Conservation (phyloP, 441 rosid species). For the Gossypium gossypioides region DNA sequence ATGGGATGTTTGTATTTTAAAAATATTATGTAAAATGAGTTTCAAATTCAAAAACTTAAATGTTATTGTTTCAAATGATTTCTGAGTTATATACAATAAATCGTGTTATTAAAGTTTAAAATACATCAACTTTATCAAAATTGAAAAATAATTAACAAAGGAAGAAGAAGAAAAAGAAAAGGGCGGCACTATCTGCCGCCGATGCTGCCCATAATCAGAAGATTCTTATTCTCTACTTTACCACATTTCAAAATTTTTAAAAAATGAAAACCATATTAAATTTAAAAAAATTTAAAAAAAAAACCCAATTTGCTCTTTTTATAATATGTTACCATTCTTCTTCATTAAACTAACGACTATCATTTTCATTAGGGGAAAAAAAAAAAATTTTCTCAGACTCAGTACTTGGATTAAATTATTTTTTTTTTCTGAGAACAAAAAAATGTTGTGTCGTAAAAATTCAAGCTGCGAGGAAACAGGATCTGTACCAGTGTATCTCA, state of each 20-base stretch:
- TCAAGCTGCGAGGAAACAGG: constrained; percentile 45
- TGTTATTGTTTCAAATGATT: no score
- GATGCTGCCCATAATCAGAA: constrained; percentile 25
- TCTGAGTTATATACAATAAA: no score
- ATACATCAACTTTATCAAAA: not conserved
- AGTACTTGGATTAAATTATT: not conserved
- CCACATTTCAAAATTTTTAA: constrained; percentile 6
- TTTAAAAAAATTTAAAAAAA: not conserved
- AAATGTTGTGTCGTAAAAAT: constrained; percentile 60
- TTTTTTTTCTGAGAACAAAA: not conserved
- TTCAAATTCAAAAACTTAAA: not conserved
- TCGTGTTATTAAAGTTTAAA: no score
- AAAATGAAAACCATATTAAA: not conserved
- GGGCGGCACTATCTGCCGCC: constrained; percentile 28
- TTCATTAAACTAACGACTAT: not conserved
- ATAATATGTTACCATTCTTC: not conserved
- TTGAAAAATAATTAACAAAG: not conserved
- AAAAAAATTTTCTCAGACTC: not conserved
- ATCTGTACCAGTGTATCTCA: constrained; percentile 77
- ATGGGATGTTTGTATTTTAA: not conserved
- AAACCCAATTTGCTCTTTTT: not conserved
- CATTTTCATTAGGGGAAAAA: not conserved
- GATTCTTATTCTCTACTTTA: constrained; percentile 32
- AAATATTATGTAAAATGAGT: not conserved
- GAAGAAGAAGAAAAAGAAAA: not conserved